Conservation (phyloP, 208 protist genomes). For the Tritrichomonas foetus region DNA sequence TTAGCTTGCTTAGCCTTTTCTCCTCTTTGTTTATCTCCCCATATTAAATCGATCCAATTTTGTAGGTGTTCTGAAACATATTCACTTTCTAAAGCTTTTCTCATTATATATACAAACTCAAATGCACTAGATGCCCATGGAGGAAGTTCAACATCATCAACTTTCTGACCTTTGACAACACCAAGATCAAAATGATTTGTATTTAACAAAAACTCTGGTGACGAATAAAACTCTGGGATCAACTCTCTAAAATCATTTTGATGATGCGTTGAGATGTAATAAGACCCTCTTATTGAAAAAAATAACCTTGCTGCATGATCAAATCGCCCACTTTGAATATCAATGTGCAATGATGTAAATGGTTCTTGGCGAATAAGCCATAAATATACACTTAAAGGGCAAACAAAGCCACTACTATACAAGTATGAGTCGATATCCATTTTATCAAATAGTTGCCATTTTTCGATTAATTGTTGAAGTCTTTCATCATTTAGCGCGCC, state of each 20-base stretch:
- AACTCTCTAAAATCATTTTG: slow-evolving; percentile 48
- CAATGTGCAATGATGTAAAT: background rate
- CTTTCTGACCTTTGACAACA: background rate
- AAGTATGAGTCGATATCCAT: background rate
- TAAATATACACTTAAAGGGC: background rate
- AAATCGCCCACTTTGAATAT: slow-evolving; percentile 1
- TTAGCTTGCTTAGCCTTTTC: background rate
- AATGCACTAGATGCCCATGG: background rate
- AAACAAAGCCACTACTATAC: background rate
- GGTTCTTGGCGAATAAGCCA: background rate
- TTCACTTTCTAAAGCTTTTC: slow-evolving; percentile 5
- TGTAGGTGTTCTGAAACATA: background rate
- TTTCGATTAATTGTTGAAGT: background rate
- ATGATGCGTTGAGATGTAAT: background rate
- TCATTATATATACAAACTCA: background rate
- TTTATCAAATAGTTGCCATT: background rate
- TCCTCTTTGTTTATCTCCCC: slow-evolving; percentile 14
- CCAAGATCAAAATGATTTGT: slow-evolving; percentile 56
- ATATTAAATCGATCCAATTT: slow-evolving; percentile 26
- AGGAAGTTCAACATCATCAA: background rate
- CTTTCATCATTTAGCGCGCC: background rate
- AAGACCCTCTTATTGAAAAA: background rate
- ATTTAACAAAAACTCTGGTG: slow-evolving; percentile 60
- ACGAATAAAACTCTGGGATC: slow-evolving; percentile 65
- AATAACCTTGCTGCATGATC: background rate